Evolutionary conservation across 768 basidiomycete species (phyloP).

Genomic region (Tulasnella sp.): DNA sequence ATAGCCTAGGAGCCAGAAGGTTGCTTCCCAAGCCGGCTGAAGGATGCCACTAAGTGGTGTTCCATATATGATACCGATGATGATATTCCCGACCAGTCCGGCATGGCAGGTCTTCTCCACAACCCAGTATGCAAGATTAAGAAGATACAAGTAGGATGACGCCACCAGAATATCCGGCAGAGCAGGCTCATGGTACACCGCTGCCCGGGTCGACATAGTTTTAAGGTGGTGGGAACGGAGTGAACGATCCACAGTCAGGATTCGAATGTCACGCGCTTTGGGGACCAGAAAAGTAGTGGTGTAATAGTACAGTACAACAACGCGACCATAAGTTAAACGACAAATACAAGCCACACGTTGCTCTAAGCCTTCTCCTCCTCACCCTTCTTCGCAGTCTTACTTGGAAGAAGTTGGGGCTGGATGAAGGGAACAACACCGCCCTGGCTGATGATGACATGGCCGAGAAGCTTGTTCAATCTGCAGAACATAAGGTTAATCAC

Average conservation of each 20-base stretch:
- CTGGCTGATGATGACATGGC: conserved; percentile 69
- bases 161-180: conserved; percentile 50
- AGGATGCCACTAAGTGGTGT: conserved; percentile 55
- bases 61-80: conserved; percentile 60
- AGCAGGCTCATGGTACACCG: conserved; percentile 45
- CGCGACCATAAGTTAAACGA: conserved; percentile 12
- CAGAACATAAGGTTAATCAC: conserved; percentile 21
- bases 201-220: neutral
- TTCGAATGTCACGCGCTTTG: neutral
- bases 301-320: conserved; percentile 8
- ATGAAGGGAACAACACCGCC: conserved; percentile 75
- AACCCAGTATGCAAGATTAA: conserved; percentile 54
- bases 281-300: neutral
- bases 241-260: neutral
- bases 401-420: conserved; percentile 50
- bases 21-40: conserved; percentile 47
- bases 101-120: conserved; percentile 51
- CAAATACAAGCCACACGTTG: neutral
- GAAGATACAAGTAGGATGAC: conserved; percentile 58
- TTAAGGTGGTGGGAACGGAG: neutral
- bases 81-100: conserved; percentile 57
- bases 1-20: conserved; percentile 47
- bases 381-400: conserved; percentile 37
- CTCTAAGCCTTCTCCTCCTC: conserved; percentile 30
- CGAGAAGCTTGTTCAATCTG: conserved; percentile 62